Percentiles rank a stretch among this genome's conserved stretches.
These are phyloP conservation scores for Kwoniella dendrophila DNA, from an alignment of 768 basidiomycete species.

Conservation along the genomic window DNA sequence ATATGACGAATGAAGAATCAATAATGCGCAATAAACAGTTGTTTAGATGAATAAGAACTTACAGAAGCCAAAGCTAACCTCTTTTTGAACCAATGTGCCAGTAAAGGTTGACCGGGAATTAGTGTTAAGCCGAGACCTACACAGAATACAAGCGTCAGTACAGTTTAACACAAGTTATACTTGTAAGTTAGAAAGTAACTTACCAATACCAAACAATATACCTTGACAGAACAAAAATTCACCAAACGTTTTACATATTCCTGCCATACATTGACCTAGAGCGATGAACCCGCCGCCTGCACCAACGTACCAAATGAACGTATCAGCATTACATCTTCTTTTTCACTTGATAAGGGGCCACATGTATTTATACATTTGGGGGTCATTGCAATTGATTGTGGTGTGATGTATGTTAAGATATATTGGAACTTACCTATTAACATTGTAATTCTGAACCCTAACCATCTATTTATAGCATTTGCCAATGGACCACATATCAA, in stretches of 20 bases:
- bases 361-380: too few species aligned
- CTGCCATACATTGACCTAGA: constrained; percentile 44
- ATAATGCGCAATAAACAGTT: too few species aligned
- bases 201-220: constrained; percentile 38
- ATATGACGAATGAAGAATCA: background rate
- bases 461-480: constrained; percentile 25
- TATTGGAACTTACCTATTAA: constrained; percentile 46
- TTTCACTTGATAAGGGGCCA: too few species aligned
- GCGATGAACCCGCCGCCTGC: constrained; percentile 30
- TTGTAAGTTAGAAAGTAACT: background rate
- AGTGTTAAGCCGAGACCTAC: constrained; percentile 24
- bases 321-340: too few species aligned
- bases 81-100: constrained; percentile 45
- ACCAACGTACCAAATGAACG: background rate
- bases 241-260: constrained; percentile 34
- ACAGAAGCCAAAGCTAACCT: constrained; percentile 38
- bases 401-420: background rate
- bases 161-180: background rate
- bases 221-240: constrained; percentile 45
- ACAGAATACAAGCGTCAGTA: background rate
- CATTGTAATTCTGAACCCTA: constrained; percentile 34
- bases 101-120: constrained; percentile 37
- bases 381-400: too few species aligned
- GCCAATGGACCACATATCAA: constrained; percentile 32
- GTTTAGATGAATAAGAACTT: background rate